Base-by-base conservation (phyloP, 2,329 filamentous ascomycete species). In the Corniculantispora saksenae region DNA sequence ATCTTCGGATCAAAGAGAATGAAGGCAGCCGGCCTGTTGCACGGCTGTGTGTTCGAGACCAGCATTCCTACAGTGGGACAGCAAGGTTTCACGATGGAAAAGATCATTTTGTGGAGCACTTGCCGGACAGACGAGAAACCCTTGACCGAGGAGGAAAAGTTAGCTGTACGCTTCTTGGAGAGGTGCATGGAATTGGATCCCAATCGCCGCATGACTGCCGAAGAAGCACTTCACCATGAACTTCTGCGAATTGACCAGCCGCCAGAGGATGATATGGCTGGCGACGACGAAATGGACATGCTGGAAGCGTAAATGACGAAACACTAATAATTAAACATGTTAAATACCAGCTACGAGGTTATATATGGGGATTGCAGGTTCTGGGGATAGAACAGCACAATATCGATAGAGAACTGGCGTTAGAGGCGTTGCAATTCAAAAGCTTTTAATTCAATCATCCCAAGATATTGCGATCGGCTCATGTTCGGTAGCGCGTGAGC, bases 91-190 rank as follows among this genome's bases (percentile, higher is more conserved):
- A 89, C 87, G 6, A 88, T 97, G 71, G 93, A 97, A 78, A 95
- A 97, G 79, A 95, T 99, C 70, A 90, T 99, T 68, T 83, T 97
- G 57, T 99, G 95, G 95, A 95, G 93, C 73, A 97, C 93, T 29
- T 92, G 91, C 66, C 87, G 93, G 25, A 89, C 87, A 64, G 85
- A 88, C 25, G 79, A 81, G 6, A 82, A 82, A 62, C 79, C 81
- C 1, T 76, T 95, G 47, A 84, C 82, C 0, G 78, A 82, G 0
- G 90, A 93, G 27, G 92, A 95, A 79, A 87, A 86, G 71, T 81
- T 91, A 66, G 92, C 92, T 0, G 83, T 94, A 0, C 82, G 86
- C 50, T 95, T 96, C 72, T 76, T 96, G 66, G 83, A 86, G 58
- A 79, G 85, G 21, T 92, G 91, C 70, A 84, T 96, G 75, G 91